Conservation (phyloP, 768 basidiomycete species). For the Xerocomellus dryophilus region DNA sequence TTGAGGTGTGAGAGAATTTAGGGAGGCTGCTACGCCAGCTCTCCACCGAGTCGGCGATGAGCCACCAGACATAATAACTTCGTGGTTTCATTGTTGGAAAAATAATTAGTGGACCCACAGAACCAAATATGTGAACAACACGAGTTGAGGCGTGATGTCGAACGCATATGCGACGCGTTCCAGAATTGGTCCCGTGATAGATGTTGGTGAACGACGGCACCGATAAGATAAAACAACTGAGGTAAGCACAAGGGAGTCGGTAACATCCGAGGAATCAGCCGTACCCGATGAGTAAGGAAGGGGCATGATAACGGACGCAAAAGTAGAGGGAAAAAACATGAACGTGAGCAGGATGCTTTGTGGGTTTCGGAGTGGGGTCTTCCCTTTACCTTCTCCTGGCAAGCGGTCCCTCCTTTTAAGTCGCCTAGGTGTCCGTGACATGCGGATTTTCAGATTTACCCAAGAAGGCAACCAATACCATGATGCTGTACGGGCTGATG, state of each 20-base stretch:
- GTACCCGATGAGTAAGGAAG: not conserved
- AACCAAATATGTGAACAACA: slow-evolving; percentile 33
- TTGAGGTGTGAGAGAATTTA: slow-evolving; percentile 15
- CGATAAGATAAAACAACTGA: slow-evolving; percentile 25
- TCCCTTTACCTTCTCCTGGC: slow-evolving; percentile 5
- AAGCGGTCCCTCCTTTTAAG: slow-evolving; percentile 27
- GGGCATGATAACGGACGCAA: not conserved
- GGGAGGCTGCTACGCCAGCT: slow-evolving; percentile 6
- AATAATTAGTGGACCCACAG: slow-evolving; percentile 34
- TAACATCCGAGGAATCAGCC: slow-evolving; percentile 11
- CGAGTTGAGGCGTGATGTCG: not conserved
- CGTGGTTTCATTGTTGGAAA: slow-evolving; percentile 27
- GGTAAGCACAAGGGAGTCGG: slow-evolving; percentile 18
- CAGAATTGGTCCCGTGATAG: slow-evolving; percentile 9
- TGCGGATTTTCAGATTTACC: slow-evolving; percentile 25
- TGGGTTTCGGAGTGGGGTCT: slow-evolving; percentile 9
- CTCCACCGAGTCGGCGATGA: slow-evolving; percentile 15
- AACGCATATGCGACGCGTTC: slow-evolving; percentile 15
- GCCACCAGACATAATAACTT: slow-evolving; percentile 27
- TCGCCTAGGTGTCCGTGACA: slow-evolving; percentile 9
- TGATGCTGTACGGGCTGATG: slow-evolving; percentile 21
- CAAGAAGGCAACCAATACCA: slow-evolving; percentile 17
- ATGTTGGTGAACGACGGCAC: not conserved
- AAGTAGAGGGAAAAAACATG: slow-evolving; percentile 1
- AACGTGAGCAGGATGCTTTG: not conserved